Evolutionary conservation across 805 yeast species (phyloP), one percentile per base, ranked within the genome.

Genomic region (Huiozyma naganishii): DNA sequence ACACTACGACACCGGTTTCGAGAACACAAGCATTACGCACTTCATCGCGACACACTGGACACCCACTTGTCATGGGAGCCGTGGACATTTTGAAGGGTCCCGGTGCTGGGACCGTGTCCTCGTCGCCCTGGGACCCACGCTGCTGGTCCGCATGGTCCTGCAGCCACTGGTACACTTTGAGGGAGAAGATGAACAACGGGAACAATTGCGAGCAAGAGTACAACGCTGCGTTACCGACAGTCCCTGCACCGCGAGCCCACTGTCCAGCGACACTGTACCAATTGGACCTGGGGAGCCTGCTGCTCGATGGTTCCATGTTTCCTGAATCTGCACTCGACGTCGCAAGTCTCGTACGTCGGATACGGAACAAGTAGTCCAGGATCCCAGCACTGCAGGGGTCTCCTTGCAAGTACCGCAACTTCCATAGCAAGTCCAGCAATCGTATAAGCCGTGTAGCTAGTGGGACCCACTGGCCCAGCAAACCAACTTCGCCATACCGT

Each of bases 141-240:
- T 73, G 62, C 3, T 85, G 77, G 55, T 86, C 74, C 47, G 83
- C 86, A 11, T 88, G 78, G 27, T 83, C 74, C 48, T 79, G 77
- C 94, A 95, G 89, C 96, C 97, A 89, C 61, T 89, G 97, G 32
- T 87, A 69, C 52, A 89, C 85, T 63, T 87, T 86, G 47, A 89
- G 69, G 27, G 80, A 55, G 57, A 90, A 88, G 41, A 89, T 81
- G 2, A 94, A 85, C 0, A 82, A 71, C 0, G 96, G 96, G 63
- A 90, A 77, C 38, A 79, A 27, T 59, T 2, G 52, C 3, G 59
- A 65, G 41, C 76, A 72, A 8, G 44, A 37, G 29, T 36, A 44
- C 4, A 57, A 37, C 5, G 48, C 39, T 5, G 43, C 23, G 6
- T 38, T 29, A 10, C 37, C 36, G 6, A 50, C 48, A 32, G 57